A percentile compares a stretch with the other conserved stretches of the same genome.
phyloP scores from a whole-genome alignment of 1,284 basidiomycete species.

The Ustilago esculenta region DNA sequence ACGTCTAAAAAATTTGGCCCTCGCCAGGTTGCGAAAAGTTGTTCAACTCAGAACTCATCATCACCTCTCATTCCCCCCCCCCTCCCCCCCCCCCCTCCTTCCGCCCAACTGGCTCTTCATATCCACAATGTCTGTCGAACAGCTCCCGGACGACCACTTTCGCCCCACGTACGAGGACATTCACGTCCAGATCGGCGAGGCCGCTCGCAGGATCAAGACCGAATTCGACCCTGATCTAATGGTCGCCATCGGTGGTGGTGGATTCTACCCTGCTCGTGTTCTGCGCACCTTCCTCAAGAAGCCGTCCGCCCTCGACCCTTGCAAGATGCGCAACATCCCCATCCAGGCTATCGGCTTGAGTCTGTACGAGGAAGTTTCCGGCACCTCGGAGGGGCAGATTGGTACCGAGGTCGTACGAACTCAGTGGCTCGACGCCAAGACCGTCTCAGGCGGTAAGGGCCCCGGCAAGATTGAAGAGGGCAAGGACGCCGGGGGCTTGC shows the following conservation, averaged over 20 bases:
- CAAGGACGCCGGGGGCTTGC: slow-evolving; percentile 60
- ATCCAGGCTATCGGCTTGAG: slow-evolving; percentile 66
- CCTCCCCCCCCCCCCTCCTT: not conserved
- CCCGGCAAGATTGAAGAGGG: slow-evolving; percentile 53
- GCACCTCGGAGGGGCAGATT: slow-evolving; percentile 57
- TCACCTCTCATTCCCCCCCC: not conserved
- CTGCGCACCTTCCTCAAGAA: slow-evolving; percentile 66
- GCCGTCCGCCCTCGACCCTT: slow-evolving; percentile 50
- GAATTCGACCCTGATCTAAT: slow-evolving; percentile 63
- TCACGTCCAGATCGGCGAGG: slow-evolving; percentile 60
- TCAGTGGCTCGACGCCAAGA: slow-evolving; percentile 65
- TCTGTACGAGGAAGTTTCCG: slow-evolving; percentile 65
- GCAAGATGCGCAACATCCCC: slow-evolving; percentile 64
- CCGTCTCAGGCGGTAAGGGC: slow-evolving; percentile 39
- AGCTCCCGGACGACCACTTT: slow-evolving; percentile 65
- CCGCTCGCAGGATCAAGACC: slow-evolving; percentile 56
- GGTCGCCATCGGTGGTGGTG: slow-evolving; percentile 65
- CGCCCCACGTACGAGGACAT: slow-evolving; percentile 66
- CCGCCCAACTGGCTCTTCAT: no score
- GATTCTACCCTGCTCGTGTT: slow-evolving; percentile 65
- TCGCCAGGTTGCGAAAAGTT: no score
- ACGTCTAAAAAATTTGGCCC: not conserved
- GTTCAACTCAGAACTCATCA: not conserved
- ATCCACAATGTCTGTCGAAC: slow-evolving; percentile 35
- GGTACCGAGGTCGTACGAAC: slow-evolving; percentile 65